Percentiles rank a stretch among this genome's conserved stretches.
Evolutionary conservation across 208 protist species (phyloP).

Genomic region (Leishmania aethiopica): DNA sequence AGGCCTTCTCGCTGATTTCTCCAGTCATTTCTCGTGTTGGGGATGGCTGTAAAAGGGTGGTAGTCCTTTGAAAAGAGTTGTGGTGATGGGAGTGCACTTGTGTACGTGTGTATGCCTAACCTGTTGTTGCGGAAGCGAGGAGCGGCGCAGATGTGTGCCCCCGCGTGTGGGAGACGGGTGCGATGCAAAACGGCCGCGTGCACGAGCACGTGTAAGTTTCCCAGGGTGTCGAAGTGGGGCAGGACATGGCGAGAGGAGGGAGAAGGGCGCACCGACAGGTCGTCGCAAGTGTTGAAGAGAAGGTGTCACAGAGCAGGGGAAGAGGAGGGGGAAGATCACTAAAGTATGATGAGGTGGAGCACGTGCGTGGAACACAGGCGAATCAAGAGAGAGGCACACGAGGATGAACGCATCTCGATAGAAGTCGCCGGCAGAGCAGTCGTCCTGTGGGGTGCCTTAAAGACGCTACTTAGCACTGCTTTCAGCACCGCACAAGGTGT

Average conservation of each 20-base stretch:
- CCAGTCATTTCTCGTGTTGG: constrained; percentile 70
- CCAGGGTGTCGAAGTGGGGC: background rate
- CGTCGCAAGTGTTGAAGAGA: background rate
- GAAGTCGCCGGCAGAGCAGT: background rate
- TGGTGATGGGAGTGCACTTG: background rate
- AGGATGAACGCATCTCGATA: background rate
- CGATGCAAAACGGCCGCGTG: background rate
- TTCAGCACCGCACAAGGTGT: background rate
- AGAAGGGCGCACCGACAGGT: constrained; percentile 8
- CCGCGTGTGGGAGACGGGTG: background rate
- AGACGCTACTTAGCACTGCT: background rate
- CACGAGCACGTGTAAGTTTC: background rate
- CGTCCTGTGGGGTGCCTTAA: background rate
- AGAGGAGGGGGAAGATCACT: background rate
- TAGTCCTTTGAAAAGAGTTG: background rate
- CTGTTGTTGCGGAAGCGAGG: background rate
- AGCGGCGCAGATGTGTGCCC: background rate
- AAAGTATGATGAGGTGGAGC: background rate
- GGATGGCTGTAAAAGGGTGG: constrained; percentile 6
- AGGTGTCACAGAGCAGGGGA: background rate
- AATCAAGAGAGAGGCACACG: background rate
- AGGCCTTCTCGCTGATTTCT: constrained; percentile 98
- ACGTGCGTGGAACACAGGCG: background rate
- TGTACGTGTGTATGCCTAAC: background rate
- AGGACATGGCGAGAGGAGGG: constrained; percentile 15